These are phyloP conservation scores for Trypanosoma lewisi DNA, from an alignment of 208 protist genomes.

Conservation along the genomic window DNA sequence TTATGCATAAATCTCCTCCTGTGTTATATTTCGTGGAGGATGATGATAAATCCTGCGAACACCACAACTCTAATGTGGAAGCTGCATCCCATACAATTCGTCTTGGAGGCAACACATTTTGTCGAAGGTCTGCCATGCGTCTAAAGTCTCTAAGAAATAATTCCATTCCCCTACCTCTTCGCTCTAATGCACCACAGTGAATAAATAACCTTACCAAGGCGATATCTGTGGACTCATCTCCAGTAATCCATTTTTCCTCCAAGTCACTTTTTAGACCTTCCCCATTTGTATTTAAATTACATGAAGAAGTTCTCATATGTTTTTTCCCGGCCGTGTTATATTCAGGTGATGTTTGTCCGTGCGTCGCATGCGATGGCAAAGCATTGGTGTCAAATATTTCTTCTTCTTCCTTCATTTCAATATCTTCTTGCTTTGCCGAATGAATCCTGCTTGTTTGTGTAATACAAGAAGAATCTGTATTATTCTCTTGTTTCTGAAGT, in stretches of 20 bases:
- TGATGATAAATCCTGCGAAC: background rate
- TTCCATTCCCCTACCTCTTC: slow-evolving; percentile 5
- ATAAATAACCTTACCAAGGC: slow-evolving; percentile 28
- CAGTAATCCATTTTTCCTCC: slow-evolving; percentile 11
- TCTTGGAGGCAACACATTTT: slow-evolving; percentile 16
- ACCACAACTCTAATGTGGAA: background rate
- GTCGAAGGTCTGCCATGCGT: slow-evolving; percentile 2
- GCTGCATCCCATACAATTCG: slow-evolving; percentile 9
- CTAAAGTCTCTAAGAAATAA: slow-evolving; percentile 19
- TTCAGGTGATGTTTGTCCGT: background rate
- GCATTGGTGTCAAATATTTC: background rate
- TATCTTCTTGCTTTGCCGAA: background rate
- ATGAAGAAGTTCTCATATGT: background rate
- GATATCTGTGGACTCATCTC: slow-evolving; percentile 5
- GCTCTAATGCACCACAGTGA: slow-evolving; percentile 17
- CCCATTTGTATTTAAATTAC: background rate
- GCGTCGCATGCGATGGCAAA: background rate
- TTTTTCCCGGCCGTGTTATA: background rate
- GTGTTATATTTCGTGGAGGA: background rate
- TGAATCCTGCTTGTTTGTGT: background rate
- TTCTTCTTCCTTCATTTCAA: background rate
- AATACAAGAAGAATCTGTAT: background rate
- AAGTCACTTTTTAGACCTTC: too few relatives aligned
- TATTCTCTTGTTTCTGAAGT: background rate
- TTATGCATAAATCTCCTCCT: slow-evolving; percentile 1